Percentiles rank a stretch among this genome's conserved stretches.
Conservation (phyloP, 805 yeast genomes). For the Kuraishia floccosa region DNA sequence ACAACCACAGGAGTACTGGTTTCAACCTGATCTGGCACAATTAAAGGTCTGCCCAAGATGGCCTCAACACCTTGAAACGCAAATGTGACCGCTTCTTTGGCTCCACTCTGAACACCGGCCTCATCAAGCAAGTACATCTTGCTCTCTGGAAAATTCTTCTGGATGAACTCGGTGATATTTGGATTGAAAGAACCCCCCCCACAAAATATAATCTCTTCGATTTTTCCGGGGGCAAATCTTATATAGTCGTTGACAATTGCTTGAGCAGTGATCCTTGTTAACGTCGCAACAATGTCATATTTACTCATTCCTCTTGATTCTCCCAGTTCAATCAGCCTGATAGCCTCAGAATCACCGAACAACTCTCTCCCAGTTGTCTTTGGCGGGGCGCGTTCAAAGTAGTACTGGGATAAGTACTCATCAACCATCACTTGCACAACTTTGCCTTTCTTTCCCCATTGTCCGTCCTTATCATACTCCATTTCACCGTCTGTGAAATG, state of each 20-base stretch:
- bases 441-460: constrained; percentile 11
- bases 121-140: constrained; percentile 5
- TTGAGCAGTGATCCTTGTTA: constrained; percentile 14
- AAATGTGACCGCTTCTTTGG: constrained; percentile 15
- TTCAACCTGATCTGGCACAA: constrained; percentile 12
- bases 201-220: constrained; percentile 13
- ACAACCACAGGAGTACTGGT: constrained; percentile 9
- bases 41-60: constrained; percentile 11
- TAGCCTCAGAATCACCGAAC: constrained; percentile 13
- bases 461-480: constrained; percentile 14
- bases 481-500: constrained; percentile 9
- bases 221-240: constrained; percentile 6
- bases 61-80: constrained; percentile 14
- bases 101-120: constrained; percentile 7
- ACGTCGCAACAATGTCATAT: constrained; percentile 13
- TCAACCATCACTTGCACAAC: constrained; percentile 12
- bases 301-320: constrained; percentile 7
- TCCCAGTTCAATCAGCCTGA: constrained; percentile 2
- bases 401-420: constrained; percentile 8
- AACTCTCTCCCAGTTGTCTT: constrained; percentile 17
- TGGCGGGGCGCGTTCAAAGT: constrained; percentile 11
- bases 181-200: constrained; percentile 17
- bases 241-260: constrained; percentile 12
- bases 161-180: constrained; percentile 9
- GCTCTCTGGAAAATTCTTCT: constrained; percentile 9